phyloP scores from a whole-genome alignment of 1,284 basidiomycete species.

The Leccinum angustisporum region DNA sequence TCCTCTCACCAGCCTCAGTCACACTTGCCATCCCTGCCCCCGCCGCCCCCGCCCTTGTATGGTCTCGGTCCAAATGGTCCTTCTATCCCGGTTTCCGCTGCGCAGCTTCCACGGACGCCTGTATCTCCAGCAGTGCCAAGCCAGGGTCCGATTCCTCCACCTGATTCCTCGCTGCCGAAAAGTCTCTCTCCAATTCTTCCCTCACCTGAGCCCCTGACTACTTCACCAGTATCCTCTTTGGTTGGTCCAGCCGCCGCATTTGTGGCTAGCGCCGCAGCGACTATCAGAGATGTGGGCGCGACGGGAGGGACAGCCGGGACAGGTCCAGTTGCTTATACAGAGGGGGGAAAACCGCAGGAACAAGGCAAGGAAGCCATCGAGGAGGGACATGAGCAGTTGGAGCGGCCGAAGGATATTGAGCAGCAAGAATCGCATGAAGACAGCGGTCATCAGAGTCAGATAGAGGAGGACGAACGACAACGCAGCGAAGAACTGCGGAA shows the following conservation, averaged over 20 bases:
- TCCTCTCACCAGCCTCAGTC: constrained; percentile 15
- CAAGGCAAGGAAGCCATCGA: constrained; percentile 1
- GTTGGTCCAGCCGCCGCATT: not conserved
- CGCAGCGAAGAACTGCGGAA: not conserved
- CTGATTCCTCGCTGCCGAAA: not conserved
- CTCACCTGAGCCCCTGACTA: not conserved
- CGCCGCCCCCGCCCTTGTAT: constrained; percentile 13
- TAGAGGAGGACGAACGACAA: constrained; percentile 16
- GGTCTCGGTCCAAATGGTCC: constrained; percentile 4
- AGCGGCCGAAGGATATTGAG: not conserved
- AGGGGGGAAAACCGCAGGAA: not conserved
- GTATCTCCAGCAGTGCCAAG: not conserved
- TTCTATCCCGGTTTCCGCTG: not conserved
- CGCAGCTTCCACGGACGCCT: constrained; percentile 10
- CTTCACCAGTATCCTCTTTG: constrained; percentile 1
- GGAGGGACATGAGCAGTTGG: not conserved
- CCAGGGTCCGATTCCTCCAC: constrained; percentile 6
- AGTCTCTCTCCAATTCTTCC: not conserved
- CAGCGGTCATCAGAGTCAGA: constrained; percentile 1
- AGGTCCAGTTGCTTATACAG: not conserved
- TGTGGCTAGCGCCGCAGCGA: not conserved
- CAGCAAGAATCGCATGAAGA: constrained; percentile 15
- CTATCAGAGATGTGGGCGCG: not conserved
- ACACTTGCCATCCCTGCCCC: constrained; percentile 17
- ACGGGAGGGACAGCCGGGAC: constrained; percentile 3